Base-by-base conservation (phyloP, 768 basidiomycete genomes). In the Amanita exitialis region DNA sequence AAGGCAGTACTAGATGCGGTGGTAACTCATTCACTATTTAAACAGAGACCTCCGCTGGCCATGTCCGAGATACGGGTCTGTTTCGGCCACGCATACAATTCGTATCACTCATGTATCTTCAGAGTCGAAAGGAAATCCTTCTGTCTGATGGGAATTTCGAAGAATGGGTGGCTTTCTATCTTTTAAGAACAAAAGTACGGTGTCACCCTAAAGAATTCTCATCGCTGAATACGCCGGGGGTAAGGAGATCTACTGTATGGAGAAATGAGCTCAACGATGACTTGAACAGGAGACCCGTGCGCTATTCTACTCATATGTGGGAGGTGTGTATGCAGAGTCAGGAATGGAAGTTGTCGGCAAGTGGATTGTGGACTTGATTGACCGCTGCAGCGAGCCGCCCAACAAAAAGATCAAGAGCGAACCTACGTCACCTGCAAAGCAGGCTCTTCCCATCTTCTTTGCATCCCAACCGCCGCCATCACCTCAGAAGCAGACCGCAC, bases 261-360 rank as follows among this genome's bases (percentile, higher is more conserved):
- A 45, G 45, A 49, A 27, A 59, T 34, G 58, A 49, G 18, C 49
- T 49, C 18, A 49, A 18, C 18, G n/a, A 38, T 13, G 36, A 61
- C 53, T 52, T 44, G 7, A 12, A 16, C 55, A 83, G 80, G 80
- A 84, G 68, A 72, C 73, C 5, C 70, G 69, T 30, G 60, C 69
- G 15, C 65, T 86, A 16, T 84, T 87, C 61, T 69, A 75, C 57
- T 78, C 83, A 37, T 86, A 86, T 66, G 72, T 83, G 30, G 85
- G 82, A 41, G 85, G 77, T 35, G 71, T 84, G 23, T 84, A 73
- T 58, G 59, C 66, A 54, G 75, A 80, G 52, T 71, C 68, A 56
- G 84, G 83, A 37, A 64, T 76, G 54, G 61, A 66, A 15, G 64
- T 62, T 32, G 74, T 83, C 53, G 72, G 74, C 58, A 63, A 69